These are phyloP conservation scores for Bimuria novae-zelandiae DNA, from an alignment of 2,329 filamentous ascomycete species.

Conservation along the genomic window DNA sequence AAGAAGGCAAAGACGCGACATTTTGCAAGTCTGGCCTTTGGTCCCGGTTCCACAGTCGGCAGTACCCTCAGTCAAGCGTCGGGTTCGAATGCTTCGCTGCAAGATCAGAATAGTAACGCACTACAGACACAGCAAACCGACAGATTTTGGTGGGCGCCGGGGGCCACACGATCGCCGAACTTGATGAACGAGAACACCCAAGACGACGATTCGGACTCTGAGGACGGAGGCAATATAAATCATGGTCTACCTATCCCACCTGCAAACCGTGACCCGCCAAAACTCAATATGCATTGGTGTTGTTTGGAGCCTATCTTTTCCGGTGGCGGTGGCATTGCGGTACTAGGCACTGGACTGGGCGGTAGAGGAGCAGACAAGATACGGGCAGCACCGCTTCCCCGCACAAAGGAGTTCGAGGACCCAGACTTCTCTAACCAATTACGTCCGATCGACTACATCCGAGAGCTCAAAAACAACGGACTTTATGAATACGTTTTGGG, in stretches of 20 bases:
- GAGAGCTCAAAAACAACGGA: conserved; percentile 46
- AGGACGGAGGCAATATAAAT: conserved; percentile 41
- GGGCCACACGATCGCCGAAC: conserved; percentile 59
- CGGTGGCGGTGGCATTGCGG: conserved; percentile 63
- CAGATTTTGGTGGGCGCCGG: conserved; percentile 64
- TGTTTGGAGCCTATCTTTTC: conserved; percentile 65
- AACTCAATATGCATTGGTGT: conserved; percentile 63
- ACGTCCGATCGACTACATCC: conserved; percentile 51
- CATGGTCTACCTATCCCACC: conserved; percentile 43
- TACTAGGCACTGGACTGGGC: conserved; percentile 53
- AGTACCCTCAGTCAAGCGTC: conserved; percentile 35
- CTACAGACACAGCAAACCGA: conserved; percentile 34
- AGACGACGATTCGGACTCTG: conserved; percentile 45
- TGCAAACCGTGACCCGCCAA: conserved; percentile 49
- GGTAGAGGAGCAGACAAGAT: conserved; percentile 60
- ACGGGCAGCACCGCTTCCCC: conserved; percentile 61
- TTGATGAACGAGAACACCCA: conserved; percentile 59
- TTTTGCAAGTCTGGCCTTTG: conserved; percentile 45
- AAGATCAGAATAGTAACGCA: conserved; percentile 25
- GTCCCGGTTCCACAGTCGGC: conserved; percentile 30
- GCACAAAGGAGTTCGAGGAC: conserved; percentile 59
- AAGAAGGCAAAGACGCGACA: conserved; percentile 45
- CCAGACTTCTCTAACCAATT: conserved; percentile 57
- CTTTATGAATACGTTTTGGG: conserved; percentile 50
- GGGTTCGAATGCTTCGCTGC: conserved; percentile 31